Percentiles rank a stretch among this genome's conserved stretches.
Conservation (phyloP, 2,329 filamentous ascomycete genomes). For the Aspergillus niger region DNA sequence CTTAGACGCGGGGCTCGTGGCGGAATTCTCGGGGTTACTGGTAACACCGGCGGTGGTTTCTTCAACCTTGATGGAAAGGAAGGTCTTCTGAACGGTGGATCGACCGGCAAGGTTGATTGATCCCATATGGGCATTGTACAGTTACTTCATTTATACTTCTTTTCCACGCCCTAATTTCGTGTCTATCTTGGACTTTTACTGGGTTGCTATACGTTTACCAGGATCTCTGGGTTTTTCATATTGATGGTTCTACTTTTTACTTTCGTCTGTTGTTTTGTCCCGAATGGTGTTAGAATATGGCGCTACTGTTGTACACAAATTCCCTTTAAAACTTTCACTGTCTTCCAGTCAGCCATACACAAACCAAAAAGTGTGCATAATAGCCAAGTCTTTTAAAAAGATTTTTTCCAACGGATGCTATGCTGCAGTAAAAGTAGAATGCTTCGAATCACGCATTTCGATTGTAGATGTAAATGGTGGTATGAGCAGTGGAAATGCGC, state of each 20-base stretch:
- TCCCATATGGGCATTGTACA: constrained; percentile 31
- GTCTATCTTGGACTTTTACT: constrained; percentile 7
- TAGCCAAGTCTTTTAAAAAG: too few species aligned
- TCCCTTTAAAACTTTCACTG: too few species aligned
- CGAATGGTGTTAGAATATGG: background rate
- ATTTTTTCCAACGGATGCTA: too few species aligned
- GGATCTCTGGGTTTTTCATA: background rate
- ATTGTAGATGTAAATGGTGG: background rate
- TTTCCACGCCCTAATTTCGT: constrained; percentile 13
- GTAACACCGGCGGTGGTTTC: constrained; percentile 42
- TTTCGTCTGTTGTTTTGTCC: background rate
- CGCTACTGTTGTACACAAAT: background rate
- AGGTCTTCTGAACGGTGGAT: constrained; percentile 45
- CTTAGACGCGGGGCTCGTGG: constrained; percentile 33
- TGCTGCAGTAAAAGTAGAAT: too few species aligned
- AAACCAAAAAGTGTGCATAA: background rate
- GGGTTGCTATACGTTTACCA: background rate
- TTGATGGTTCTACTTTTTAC: background rate
- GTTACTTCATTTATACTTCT: constrained; percentile 32
- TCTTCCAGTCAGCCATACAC: background rate
- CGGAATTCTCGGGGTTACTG: constrained; percentile 39
- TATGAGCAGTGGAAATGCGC: constrained; percentile 16
- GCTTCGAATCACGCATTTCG: too few species aligned
- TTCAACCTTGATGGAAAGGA: constrained; percentile 54
- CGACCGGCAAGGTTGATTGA: constrained; percentile 52